These are phyloP conservation scores for Trichoderma virens DNA, from an alignment of 495 filamentous ascomycete species.

Conservation along the genomic window DNA sequence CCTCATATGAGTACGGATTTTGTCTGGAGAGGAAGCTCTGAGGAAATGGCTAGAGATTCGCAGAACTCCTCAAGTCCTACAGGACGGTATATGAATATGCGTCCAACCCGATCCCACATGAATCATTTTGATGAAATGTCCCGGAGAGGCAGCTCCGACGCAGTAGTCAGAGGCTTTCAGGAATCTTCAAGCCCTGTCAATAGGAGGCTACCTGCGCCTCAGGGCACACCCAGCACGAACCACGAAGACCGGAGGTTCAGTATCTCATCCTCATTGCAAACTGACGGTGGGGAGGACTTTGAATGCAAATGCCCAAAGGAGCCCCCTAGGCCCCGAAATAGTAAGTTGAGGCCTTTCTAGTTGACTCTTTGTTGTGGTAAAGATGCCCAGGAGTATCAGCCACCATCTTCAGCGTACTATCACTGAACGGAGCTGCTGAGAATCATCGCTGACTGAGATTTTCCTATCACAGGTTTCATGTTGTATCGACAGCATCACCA, in stretches of 20 bases:
- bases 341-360: slow-evolving; percentile 50
- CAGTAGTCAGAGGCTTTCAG: background rate
- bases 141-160: background rate
- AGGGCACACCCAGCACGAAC: slow-evolving; percentile 39
- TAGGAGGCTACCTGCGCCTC: slow-evolving; percentile 41
- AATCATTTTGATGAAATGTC: background rate
- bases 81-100: no score
- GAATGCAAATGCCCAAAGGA: slow-evolving; percentile 84
- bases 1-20: no score
- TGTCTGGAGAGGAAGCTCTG: no score
- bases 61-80: no score
- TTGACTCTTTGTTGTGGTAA: slow-evolving; percentile 14
- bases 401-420: background rate
- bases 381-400: background rate
- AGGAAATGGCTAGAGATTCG: no score
- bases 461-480: slow-evolving; percentile 71
- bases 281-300: slow-evolving; percentile 39
- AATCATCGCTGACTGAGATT: background rate
- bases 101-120: background rate
- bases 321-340: slow-evolving; percentile 87
- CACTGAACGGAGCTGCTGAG: slow-evolving; percentile 11
- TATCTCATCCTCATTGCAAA: slow-evolving; percentile 25
- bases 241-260: slow-evolving; percentile 31
- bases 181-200: slow-evolving; percentile 21
- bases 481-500: slow-evolving; percentile 95